Base-by-base conservation (phyloP, 495 filamentous ascomycete species). In the Chaetomium fimeti region DNA sequence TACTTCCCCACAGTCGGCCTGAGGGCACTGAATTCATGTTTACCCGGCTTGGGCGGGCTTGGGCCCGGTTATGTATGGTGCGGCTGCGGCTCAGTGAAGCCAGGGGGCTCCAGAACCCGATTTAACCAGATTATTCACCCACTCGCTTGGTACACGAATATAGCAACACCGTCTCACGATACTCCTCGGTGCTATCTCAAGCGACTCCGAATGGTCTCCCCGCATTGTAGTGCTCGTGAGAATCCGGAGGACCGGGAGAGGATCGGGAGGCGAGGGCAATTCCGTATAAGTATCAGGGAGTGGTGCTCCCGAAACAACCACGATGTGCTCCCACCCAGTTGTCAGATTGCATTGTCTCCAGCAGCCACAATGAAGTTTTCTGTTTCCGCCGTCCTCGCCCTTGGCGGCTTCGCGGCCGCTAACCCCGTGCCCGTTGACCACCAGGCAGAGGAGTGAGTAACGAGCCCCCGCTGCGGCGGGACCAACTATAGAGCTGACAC, bases 401-500 rank as follows among this genome's bases (percentile, higher is more conserved):
- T 61, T n/a, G 40, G 47, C n/a, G 47, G 59, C 29, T 15, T 42
- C 0, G 59, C 32, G n/a, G 59, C 32, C 8, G 59, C 59, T 20
- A 52, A 43, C 47, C 59, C 59, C 36, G 2, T 60, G 18, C 58
- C 27, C 9, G 27, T 9, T 9, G 43, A 60, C n/a, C 24, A 18
- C 43, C 3, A 51, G 43, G n/a, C 29, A 8, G 6, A 20, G 27
- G 29, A 36, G 58, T 60, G 24, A 48, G 58, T 36, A n/a, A n/a
- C 32, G 25, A 51, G 48, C 0, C 11, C 24, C 11, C 2, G 11
- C 20, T 53, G 3, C 3, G 3, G n/a, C 12, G 3, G 27, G 9
- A 13, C 24, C 15, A n/a, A n/a, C n/a, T n/a, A n/a, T n/a, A 53
- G n/a, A 2, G 15, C n/a, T n/a, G n/a, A 12, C 3, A 55, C 8